Evolutionary conservation across 345 rosid genomes (phyloP).

Genomic region (Erucastrum elatum): DNA sequence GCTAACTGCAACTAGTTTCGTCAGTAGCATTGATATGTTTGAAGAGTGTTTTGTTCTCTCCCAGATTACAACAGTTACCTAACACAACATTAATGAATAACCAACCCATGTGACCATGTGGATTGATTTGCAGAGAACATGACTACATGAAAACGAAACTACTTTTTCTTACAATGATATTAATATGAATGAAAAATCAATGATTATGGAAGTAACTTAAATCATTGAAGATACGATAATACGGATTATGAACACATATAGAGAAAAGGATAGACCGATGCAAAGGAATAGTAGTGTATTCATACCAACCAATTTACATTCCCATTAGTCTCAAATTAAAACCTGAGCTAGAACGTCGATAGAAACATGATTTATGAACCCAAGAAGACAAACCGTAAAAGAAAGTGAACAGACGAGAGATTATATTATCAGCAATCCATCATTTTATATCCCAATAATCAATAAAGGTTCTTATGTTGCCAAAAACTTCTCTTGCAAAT

Average conservation of each 20-base stretch:
- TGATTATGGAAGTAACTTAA: not conserved
- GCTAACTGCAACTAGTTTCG: not conserved
- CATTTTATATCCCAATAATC: constrained; percentile 1
- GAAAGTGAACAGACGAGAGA: constrained; percentile 7
- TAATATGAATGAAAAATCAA: not conserved
- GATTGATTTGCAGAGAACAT: not conserved
- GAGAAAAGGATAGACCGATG: not conserved
- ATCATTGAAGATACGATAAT: not conserved
- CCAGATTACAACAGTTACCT: not conserved
- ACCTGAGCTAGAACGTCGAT: constrained; percentile 9
- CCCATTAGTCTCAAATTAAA: constrained; percentile 26
- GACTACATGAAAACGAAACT: not conserved
- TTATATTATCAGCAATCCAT: not conserved
- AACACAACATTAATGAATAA: constrained; percentile 16
- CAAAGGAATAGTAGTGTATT: constrained; percentile 8
- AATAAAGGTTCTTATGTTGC: not conserved
- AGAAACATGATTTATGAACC: constrained; percentile 17
- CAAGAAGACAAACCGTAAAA: constrained; percentile 17
- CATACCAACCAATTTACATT: constrained; percentile 36
- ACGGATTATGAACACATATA: not conserved
- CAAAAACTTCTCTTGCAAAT: not conserved
- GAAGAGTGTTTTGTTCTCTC: not conserved
- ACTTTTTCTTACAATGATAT: not conserved
- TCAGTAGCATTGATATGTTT: not conserved
- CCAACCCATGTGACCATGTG: constrained; percentile 24